A percentile compares a stretch with the other conserved stretches of the same genome.
These are phyloP conservation scores for Omphalotus olearius DNA, from an alignment of 1,284 basidiomycete genomes.

Conservation along the genomic window DNA sequence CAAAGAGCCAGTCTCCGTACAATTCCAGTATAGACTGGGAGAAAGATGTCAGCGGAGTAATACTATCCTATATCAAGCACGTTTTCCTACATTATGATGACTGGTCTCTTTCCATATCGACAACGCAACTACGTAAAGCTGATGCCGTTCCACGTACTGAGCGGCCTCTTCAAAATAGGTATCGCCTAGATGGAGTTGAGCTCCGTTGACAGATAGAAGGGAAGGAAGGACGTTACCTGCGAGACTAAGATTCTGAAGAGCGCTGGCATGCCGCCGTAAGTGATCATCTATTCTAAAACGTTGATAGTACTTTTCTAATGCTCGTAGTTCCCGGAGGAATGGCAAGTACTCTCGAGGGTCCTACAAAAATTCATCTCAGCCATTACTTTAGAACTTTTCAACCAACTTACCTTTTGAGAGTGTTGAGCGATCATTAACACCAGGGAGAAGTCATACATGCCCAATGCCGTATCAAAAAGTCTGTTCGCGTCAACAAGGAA, in stretches of 20 bases:
- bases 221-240: slow-evolving; percentile 49
- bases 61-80: not conserved
- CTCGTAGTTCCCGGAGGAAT: slow-evolving; percentile 87
- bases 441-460: slow-evolving; percentile 98
- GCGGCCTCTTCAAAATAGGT: slow-evolving; percentile 78
- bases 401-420: slow-evolving; percentile 76
- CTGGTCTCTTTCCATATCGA: slow-evolving; percentile 66
- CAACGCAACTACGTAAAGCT: slow-evolving; percentile 73
- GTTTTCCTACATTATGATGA: slow-evolving; percentile 51
- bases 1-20: slow-evolving; percentile 89
- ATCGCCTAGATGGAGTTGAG: slow-evolving; percentile 32
- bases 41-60: slow-evolving; percentile 6
- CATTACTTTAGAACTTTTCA: not conserved
- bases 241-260: slow-evolving; percentile 70
- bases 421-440: slow-evolving; percentile 97
- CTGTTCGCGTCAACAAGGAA: slow-evolving; percentile 94
- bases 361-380: slow-evolving; percentile 34
- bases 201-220: slow-evolving; percentile 1
- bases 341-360: slow-evolving; percentile 98
- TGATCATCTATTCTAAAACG: slow-evolving; percentile 93
- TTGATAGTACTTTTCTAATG: slow-evolving; percentile 74
- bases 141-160: slow-evolving; percentile 77
- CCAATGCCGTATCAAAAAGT: slow-evolving; percentile 91
- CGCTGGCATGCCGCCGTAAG: slow-evolving; percentile 73
- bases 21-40: slow-evolving; percentile 59